These are phyloP conservation scores for Trametes cubensis DNA, from an alignment of 768 basidiomycete genomes.

Conservation along the genomic window DNA sequence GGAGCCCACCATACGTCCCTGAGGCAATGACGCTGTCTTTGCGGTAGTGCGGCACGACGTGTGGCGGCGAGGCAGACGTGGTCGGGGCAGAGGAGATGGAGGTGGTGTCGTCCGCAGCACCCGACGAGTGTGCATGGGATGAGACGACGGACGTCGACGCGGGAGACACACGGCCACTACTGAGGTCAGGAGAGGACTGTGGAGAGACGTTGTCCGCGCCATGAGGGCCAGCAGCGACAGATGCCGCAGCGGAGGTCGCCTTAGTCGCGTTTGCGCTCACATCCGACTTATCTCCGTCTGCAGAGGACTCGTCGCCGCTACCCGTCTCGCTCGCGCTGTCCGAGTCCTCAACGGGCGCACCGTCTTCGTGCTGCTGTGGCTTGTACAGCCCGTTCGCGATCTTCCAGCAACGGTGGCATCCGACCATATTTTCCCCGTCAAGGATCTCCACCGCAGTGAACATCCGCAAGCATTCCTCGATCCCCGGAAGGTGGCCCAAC, in stretches of 20 bases:
- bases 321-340: conserved; percentile 26
- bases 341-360: conserved; percentile 12
- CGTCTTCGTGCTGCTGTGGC: conserved; percentile 25
- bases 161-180: conserved; percentile 25
- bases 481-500: conserved; percentile 52
- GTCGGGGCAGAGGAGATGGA: conserved; percentile 31
- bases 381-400: conserved; percentile 70
- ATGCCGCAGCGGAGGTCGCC: not conserved
- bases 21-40: conserved; percentile 20
- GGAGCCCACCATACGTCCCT: conserved; percentile 43
- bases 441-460: conserved; percentile 94
- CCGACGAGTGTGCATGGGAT: conserved; percentile 4
- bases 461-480: conserved; percentile 80
- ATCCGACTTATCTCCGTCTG: conserved; percentile 7
- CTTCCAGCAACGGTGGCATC: conserved; percentile 94
- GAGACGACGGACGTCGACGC: conserved; percentile 34
- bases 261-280: conserved; percentile 2
- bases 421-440: conserved; percentile 93
- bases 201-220: conserved; percentile 5
- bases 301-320: conserved; percentile 36
- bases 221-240: conserved; percentile 7
- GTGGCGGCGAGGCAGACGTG: not conserved
- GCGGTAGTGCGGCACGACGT: conserved; percentile 7
- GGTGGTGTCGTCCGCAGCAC: conserved; percentile 22
- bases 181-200: conserved; percentile 24